Evolutionary conservation across 2,329 filamentous ascomycete species (phyloP).

Genomic region (Ceratocystiopsis sp.): DNA sequence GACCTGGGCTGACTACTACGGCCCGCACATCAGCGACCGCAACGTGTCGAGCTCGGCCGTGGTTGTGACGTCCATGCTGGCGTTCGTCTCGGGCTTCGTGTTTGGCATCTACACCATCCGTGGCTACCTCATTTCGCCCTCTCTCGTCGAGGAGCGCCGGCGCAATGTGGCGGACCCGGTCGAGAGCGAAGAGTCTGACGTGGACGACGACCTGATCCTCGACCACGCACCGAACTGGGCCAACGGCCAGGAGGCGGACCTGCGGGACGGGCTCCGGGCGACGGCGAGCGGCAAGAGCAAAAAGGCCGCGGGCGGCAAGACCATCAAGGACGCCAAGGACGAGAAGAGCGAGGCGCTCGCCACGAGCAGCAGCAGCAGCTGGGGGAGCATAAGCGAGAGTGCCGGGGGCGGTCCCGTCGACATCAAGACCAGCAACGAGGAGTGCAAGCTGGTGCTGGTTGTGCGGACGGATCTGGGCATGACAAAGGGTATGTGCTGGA

Average conservation of each 20-base stretch:
- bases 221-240: slow-evolving; percentile 53
- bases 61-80: slow-evolving; percentile 45
- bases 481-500: slow-evolving; percentile 60
- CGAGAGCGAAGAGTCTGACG: slow-evolving; percentile 53
- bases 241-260: slow-evolving; percentile 43
- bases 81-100: slow-evolving; percentile 62
- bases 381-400: slow-evolving; percentile 17
- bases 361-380: slow-evolving; percentile 13
- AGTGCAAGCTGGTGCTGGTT: slow-evolving; percentile 87
- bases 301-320: slow-evolving; percentile 11
- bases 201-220: slow-evolving; percentile 42
- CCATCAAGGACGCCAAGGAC: slow-evolving; percentile 12
- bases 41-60: too few relatives aligned
- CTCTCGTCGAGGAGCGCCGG: slow-evolving; percentile 37
- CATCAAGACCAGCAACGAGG: slow-evolving; percentile 39
- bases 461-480: slow-evolving; percentile 91
- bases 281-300: slow-evolving; percentile 11
- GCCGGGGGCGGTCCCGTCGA: slow-evolving; percentile 16
- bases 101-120: slow-evolving; percentile 57
- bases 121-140: slow-evolving; percentile 41
- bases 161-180: slow-evolving; percentile 40
- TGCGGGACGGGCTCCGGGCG: slow-evolving; percentile 33
- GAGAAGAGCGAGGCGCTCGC: slow-evolving; percentile 13
- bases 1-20: too few relatives aligned
- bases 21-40: too few relatives aligned